These are phyloP conservation scores for Mycena vulgaris DNA, from an alignment of 768 basidiomycete genomes.

Conservation along the genomic window DNA sequence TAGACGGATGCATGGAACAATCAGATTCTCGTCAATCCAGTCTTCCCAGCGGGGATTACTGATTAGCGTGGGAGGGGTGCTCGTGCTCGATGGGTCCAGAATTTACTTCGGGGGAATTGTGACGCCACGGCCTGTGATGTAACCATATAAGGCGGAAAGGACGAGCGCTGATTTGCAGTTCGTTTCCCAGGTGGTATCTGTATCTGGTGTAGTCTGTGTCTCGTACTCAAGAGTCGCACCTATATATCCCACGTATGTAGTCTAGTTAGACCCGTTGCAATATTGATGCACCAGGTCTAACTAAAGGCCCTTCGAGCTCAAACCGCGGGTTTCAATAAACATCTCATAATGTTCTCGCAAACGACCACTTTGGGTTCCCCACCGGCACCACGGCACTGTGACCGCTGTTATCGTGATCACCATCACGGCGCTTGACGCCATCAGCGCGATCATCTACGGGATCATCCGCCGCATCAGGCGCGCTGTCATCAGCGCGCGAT, in stretches of 20 bases:
- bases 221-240: too few relatives aligned
- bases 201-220: too few relatives aligned
- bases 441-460: neutral
- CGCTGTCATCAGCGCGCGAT: neutral
- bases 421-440: neutral
- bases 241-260: too few relatives aligned
- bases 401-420: neutral
- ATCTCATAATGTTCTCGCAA: neutral
- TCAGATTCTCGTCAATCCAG: slow-evolving; percentile 16
- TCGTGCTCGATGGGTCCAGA: neutral
- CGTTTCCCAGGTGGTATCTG: slow-evolving; percentile 12
- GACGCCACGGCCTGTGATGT: slow-evolving; percentile 2
- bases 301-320: neutral
- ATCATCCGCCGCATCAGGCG: neutral
- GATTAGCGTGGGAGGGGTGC: neutral
- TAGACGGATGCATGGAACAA: slow-evolving; percentile 1
- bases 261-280: too few relatives aligned
- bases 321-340: neutral
- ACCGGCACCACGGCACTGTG: neutral
- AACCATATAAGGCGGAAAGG: neutral
- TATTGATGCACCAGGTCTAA: neutral
- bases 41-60: neutral
- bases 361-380: neutral
- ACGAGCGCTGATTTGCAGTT: slow-evolving; percentile 8
- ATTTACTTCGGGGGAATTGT: neutral